These are phyloP conservation scores for Fomitopsis betulina DNA, from an alignment of 1,284 basidiomycete species.

Conservation along the genomic window DNA sequence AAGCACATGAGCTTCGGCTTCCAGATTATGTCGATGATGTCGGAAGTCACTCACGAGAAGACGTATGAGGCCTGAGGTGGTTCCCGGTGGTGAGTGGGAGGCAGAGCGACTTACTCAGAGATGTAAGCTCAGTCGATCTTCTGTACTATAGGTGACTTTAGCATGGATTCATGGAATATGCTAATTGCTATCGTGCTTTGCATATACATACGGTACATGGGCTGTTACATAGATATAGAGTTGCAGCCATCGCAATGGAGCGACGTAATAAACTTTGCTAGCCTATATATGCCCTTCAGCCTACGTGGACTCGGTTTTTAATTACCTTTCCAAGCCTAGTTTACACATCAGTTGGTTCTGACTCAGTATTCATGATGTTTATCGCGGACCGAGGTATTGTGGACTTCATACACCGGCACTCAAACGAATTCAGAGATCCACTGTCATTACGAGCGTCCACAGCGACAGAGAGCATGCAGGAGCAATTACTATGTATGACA, in stretches of 20 bases:
- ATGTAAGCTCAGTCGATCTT: background rate
- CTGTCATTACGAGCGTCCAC: too few relatives aligned
- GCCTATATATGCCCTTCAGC: too few relatives aligned
- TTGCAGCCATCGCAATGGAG: background rate
- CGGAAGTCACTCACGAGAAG: background rate
- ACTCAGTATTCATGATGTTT: too few relatives aligned
- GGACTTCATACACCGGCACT: too few relatives aligned
- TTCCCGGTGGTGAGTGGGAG: background rate
- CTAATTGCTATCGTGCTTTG: background rate
- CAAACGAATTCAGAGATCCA: too few relatives aligned
- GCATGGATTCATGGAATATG: background rate
- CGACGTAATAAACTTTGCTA: too few relatives aligned
- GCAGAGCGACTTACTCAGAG: background rate
- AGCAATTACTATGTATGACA: too few relatives aligned
- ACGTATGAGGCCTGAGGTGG: background rate
- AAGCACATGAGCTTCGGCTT: constrained; percentile 6
- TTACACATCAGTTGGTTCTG: too few relatives aligned
- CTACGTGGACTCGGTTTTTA: too few relatives aligned
- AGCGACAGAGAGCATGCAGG: too few relatives aligned
- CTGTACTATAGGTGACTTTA: background rate
- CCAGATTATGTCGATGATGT: background rate
- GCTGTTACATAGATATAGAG: background rate
- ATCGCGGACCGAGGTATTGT: too few relatives aligned
- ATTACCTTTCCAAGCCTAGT: too few relatives aligned
- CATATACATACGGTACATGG: background rate